Evolutionary conservation across 164 flowering plant genomes (phyloP).

Genomic region (Aristolochia contorta): DNA sequence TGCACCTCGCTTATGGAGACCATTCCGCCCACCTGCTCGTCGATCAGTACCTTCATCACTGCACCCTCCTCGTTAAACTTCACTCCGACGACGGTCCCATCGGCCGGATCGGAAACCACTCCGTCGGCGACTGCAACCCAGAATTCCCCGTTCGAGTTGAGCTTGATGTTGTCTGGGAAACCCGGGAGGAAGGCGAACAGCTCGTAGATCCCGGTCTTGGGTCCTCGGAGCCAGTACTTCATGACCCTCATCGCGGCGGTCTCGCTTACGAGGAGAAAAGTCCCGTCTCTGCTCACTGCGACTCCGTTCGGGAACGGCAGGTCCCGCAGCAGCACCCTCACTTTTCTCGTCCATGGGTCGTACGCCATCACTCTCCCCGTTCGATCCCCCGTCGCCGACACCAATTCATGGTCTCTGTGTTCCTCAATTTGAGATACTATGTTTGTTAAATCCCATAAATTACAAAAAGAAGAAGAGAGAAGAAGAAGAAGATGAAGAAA

Average conservation of each 20-base stretch:
- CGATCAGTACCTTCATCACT: too few species aligned
- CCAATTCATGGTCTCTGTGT: too few species aligned
- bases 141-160: constrained; percentile 14
- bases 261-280: constrained; percentile 19
- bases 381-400: too few species aligned
- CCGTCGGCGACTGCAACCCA: constrained; percentile 3
- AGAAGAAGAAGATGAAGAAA: too few species aligned
- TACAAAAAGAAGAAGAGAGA: too few species aligned
- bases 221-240: constrained; percentile 8
- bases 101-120: background rate
- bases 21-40: too few species aligned
- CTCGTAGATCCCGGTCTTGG: constrained; percentile 7
- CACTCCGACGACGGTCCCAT: too few species aligned
- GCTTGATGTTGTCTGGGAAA: constrained; percentile 16
- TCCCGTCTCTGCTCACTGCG: constrained; percentile 19
- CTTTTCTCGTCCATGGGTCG: constrained; percentile 13
- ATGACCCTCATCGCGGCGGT: background rate
- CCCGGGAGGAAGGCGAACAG: constrained; percentile 8
- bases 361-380: constrained; percentile 20
- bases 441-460: too few species aligned
- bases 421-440: too few species aligned
- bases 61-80: too few species aligned
- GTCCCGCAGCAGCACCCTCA: constrained; percentile 17
- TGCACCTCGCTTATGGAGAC: too few species aligned
- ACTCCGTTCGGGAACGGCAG: constrained; percentile 20